A percentile compares a stretch with the other conserved stretches of the same genome.
These are phyloP conservation scores for Paraphaeosphaeria sporulosa DNA, from an alignment of 2,329 filamentous ascomycete species.

Conservation along the genomic window DNA sequence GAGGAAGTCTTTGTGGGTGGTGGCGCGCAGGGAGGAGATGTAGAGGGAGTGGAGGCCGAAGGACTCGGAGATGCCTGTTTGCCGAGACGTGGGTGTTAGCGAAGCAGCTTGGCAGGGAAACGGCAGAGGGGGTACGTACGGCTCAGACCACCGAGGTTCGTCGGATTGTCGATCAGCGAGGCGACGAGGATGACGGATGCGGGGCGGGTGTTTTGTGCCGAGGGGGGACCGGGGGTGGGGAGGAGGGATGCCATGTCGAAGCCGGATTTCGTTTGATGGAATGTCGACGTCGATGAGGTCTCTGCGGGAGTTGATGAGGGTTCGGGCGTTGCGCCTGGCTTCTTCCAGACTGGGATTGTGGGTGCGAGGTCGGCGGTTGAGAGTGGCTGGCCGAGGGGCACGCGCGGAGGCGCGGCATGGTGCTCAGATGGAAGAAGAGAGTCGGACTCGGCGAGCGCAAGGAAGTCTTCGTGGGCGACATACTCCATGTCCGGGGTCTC, in stretches of 20 bases:
- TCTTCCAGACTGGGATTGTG: background rate
- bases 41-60: conserved; percentile 58
- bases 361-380: background rate
- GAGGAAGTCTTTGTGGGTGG: conserved; percentile 58
- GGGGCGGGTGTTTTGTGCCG: conserved; percentile 29
- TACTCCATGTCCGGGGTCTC: conserved; percentile 52
- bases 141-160: conserved; percentile 60
- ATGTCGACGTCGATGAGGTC: conserved; percentile 22
- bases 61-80: conserved; percentile 53
- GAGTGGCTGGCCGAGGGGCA: conserved; percentile 39
- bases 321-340: background rate
- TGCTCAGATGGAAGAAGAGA: conserved; percentile 16
- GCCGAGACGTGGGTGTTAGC: too few relatives aligned
- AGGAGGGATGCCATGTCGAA: conserved; percentile 47
- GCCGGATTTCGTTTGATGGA: conserved; percentile 63
- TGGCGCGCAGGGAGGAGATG: conserved; percentile 51
- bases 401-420: conserved; percentile 32
- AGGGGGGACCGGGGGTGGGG: conserved; percentile 26
- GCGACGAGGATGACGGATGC: conserved; percentile 57
- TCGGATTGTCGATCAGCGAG: conserved; percentile 59
- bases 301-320: background rate
- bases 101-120: too few relatives aligned
- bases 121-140: conserved; percentile 28
- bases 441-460: conserved; percentile 40
- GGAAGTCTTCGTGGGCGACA: conserved; percentile 51